Percentiles rank a stretch among this genome's conserved stretches.
These are phyloP conservation scores for Fusarium tuaranense DNA, from an alignment of 2,329 filamentous ascomycete genomes.

Conservation along the genomic window DNA sequence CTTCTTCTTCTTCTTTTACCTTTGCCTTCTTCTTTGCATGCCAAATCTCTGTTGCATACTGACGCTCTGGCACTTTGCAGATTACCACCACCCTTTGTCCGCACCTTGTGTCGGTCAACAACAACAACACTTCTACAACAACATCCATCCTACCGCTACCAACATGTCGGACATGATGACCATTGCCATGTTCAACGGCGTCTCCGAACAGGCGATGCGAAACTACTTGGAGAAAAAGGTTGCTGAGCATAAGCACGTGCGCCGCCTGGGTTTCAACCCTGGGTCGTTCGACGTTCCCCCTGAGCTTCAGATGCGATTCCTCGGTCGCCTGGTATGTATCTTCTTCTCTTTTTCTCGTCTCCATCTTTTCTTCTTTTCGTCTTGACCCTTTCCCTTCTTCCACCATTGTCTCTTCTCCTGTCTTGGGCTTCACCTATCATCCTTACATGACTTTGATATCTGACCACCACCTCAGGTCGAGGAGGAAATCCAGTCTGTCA, in stretches of 20 bases:
- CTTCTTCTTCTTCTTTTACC: background rate
- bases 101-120: background rate
- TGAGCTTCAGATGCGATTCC: no score
- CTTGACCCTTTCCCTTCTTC: background rate
- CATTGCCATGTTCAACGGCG: accelerated
- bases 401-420: background rate
- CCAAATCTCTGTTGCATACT: background rate
- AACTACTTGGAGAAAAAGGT: no score
- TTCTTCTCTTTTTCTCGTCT: background rate
- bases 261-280: no score
- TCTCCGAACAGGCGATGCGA: no score
- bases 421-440: background rate
- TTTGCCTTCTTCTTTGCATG: background rate
- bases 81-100: background rate
- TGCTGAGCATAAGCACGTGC: no score
- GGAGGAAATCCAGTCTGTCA: background rate
- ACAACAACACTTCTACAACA: background rate
- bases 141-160: background rate
- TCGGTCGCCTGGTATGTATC: background rate
- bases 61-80: background rate
- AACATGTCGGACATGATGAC: background rate
- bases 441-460: background rate
- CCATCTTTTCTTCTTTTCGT: background rate
- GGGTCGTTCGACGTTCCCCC: no score
- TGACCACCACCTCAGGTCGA: background rate